These are phyloP conservation scores for Acer negundo DNA, from an alignment of 345 rosid genomes.

Conservation along the genomic window DNA sequence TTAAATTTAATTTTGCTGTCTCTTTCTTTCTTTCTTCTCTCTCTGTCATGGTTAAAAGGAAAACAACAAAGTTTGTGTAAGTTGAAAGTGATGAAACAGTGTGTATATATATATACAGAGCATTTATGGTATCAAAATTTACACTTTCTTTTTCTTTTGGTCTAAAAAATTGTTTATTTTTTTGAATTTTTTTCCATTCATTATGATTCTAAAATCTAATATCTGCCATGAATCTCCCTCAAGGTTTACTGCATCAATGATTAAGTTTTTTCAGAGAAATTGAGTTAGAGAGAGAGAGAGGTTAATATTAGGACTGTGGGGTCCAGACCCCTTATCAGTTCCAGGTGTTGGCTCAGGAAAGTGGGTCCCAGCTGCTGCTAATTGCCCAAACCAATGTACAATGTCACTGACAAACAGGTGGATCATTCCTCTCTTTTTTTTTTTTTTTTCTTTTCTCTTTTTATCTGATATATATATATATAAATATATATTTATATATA, in stretches of 20 bases:
- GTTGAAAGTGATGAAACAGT: conserved; percentile 40
- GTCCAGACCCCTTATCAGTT: conserved; percentile 51
- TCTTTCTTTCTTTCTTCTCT: too few species aligned
- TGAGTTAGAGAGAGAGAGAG: neutral
- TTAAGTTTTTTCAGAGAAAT: conserved; percentile 32
- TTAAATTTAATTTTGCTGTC: neutral
- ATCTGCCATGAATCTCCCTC: conserved; percentile 38
- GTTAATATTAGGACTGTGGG: conserved; percentile 35
- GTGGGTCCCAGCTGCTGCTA: conserved; percentile 59
- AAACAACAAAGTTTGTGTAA: conserved; percentile 20
- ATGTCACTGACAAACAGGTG: conserved; percentile 82
- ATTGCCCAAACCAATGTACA: conserved; percentile 65
- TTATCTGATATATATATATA: neutral
- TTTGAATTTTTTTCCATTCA: neutral
- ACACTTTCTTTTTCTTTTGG: neutral
- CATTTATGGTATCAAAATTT: neutral
- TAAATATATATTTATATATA: neutral
- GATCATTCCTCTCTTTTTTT: conserved; percentile 46
- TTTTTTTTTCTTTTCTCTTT: neutral
- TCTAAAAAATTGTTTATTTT: neutral
- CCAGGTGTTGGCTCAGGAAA: conserved; percentile 74
- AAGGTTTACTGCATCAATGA: conserved; percentile 53
- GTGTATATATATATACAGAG: neutral
- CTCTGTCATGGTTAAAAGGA: neutral
- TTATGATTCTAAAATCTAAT: conserved; percentile 22